A percentile compares a stretch with the other conserved stretches of the same genome.
Conservation (phyloP, 129 eudicot species). For the Flaveria trinervia region DNA sequence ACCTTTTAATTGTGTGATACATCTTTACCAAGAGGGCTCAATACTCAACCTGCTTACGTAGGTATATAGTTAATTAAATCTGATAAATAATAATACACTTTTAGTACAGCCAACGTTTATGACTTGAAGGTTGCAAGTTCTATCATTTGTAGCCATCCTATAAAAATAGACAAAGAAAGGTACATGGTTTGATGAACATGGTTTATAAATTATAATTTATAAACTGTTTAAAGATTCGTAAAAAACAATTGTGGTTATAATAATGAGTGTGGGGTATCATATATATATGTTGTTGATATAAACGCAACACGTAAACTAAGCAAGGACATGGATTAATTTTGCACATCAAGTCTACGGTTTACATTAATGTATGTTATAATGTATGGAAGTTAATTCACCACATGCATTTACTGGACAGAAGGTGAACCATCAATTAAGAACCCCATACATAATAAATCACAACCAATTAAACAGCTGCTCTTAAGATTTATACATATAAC, state of each 20-base stretch:
- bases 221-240: not conserved
- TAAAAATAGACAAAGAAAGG: too few species aligned
- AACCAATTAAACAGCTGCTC: conserved; percentile 3
- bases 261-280: conserved; percentile 12
- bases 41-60: not conserved
- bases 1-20: too few species aligned
- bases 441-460: too few species aligned
- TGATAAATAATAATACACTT: too few species aligned
- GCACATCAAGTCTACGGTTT: conserved; percentile 25
- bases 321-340: conserved; percentile 24
- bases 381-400: conserved; percentile 27
- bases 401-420: conserved; percentile 22
- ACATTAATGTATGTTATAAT: conserved; percentile 28
- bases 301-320: conserved; percentile 11
- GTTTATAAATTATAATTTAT: not conserved
- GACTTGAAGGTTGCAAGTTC: conserved; percentile 16
- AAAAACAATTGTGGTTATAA: not conserved
- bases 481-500: conserved; percentile 33
- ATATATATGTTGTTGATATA: not conserved
- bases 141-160: not conserved
- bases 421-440: not conserved
- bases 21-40: too few species aligned
- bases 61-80: not conserved
- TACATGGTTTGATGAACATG: not conserved
- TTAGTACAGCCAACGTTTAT: not conserved